Conservation (phyloP, 441 rosid genomes). For the Gossypium laxum region DNA sequence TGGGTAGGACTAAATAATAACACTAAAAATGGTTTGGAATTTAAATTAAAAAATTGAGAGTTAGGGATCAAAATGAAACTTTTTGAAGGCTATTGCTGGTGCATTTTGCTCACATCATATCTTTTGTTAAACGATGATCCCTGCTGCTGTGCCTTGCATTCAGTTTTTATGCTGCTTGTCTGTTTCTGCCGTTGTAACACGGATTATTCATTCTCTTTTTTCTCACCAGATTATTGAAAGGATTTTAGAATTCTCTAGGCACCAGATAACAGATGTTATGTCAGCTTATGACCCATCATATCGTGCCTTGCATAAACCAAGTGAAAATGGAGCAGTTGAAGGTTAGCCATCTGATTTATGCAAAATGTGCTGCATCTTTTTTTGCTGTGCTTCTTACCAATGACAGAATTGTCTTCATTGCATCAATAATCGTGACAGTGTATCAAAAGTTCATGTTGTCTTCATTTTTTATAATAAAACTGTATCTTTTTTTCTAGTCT, state of each 20-base stretch:
- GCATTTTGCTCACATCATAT: neutral
- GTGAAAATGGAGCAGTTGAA: slow-evolving; percentile 60
- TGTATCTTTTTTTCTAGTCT: neutral
- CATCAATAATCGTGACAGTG: neutral
- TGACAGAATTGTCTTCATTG: neutral
- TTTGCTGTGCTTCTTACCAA: neutral
- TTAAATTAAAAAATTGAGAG: neutral
- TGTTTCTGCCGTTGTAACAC: slow-evolving; percentile 1
- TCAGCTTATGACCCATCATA: slow-evolving; percentile 85
- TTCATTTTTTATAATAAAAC: neutral
- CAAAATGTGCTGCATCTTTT: slow-evolving; percentile 14
- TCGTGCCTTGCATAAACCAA: slow-evolving; percentile 75
- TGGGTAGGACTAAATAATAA: neutral
- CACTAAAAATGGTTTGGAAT: neutral
- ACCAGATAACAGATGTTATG: slow-evolving; percentile 78
- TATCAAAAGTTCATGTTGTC: neutral
- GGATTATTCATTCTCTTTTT: slow-evolving; percentile 3
- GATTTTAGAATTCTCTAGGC: slow-evolving; percentile 86
- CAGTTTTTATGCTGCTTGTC: neutral
- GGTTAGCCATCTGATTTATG: slow-evolving; percentile 39
- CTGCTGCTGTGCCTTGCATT: neutral
- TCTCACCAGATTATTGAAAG: slow-evolving; percentile 78
- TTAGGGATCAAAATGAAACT: neutral
- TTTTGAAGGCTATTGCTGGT: neutral
- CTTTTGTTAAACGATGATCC: slow-evolving; percentile 7